Base-by-base conservation (phyloP, 2,329 filamentous ascomycete species). In the Cladobotryum protrusum region DNA sequence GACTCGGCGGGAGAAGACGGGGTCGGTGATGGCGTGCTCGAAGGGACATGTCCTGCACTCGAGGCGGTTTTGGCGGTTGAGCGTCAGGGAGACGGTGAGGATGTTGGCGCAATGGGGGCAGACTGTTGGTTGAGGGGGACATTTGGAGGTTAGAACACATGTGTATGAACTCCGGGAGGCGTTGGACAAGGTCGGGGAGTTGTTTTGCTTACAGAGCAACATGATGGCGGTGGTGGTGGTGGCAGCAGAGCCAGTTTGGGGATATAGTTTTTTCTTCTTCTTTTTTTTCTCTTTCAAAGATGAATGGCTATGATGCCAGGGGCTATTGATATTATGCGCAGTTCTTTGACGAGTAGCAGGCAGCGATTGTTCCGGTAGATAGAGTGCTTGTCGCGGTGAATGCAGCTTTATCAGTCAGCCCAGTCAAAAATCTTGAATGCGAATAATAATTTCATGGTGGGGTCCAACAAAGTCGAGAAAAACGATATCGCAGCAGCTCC, bases 21-120 rank as follows among this genome's bases (percentile, higher is more conserved):
- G 82, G 61, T 85, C 80, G 57, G 85, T 83, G 62, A 97, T 85
- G 51, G 86, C 75, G 69, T 89, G 90, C 67, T 95, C 85, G 74
- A 95, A 99, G 4, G 93, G 92, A 61, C 93, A 99, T 51, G 90
- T 95, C 52, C 89, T 87, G 73, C 93, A 99, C 71, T 95, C 89
- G 69, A 97, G 89, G 51, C 90, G 86, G 74, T 96, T 96, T 61
- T 71, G 72, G 52, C 77, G 75, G 45, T 71, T 73, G 56, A 72
- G 75, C 56, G 76, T 76, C 45, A 74, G 66, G 52, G 82, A 83
- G 61, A 92, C 84, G 62, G 86, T 89, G 63, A 93, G 82, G 69
- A 89, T 83, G 74, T 92, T 93, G 69, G 83, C 83, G 76, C 88
- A 93, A 66, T 82, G 81, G 45, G 88, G 88, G 69, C 88, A 93